These are phyloP conservation scores for Rasamsonia emersonii DNA, from an alignment of 2,329 filamentous ascomycete species.

Conservation along the genomic window DNA sequence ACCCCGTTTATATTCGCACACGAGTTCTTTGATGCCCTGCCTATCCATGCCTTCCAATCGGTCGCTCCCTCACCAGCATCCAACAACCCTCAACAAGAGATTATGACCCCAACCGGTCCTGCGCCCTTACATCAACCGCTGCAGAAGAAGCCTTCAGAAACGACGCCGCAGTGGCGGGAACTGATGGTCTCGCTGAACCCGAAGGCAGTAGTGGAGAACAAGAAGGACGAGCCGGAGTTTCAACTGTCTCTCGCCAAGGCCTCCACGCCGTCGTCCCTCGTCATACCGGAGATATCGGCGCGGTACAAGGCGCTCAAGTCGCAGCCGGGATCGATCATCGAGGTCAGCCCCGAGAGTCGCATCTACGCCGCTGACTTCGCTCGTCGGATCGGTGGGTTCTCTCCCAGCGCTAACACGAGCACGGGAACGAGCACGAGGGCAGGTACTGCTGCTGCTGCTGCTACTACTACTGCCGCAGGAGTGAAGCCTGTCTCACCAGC, in stretches of 20 bases:
- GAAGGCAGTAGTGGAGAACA: conserved; percentile 43
- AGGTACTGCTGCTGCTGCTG: no score
- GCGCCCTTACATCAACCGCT: conserved; percentile 38
- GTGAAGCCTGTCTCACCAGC: conserved; percentile 10
- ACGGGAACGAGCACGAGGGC: no score
- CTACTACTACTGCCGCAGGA: conserved; percentile 14
- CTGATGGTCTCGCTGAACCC: conserved; percentile 65
- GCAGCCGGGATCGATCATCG: conserved; percentile 63
- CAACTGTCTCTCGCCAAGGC: conserved; percentile 68
- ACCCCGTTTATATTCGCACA: conserved; percentile 92
- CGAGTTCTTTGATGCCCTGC: conserved; percentile 96
- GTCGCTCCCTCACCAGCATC: conserved; percentile 44
- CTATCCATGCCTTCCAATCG: conserved; percentile 89
- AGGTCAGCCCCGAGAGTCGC: conserved; percentile 81
- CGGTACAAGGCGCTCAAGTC: conserved; percentile 70
- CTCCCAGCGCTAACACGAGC: no score
- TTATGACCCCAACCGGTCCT: conserved; percentile 41
- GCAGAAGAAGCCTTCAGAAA: conserved; percentile 30
- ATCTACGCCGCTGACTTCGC: conserved; percentile 77
- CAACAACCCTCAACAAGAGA: conserved; percentile 38
- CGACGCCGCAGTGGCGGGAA: conserved; percentile 65
- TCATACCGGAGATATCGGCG: conserved; percentile 71
- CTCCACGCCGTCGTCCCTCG: conserved; percentile 72
- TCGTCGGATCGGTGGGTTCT: conserved; percentile 66
- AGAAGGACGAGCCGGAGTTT: conserved; percentile 63